A percentile compares a stretch with the other conserved stretches of the same genome.
phyloP scores from a whole-genome alignment of 768 basidiomycete species.

The Boletus rex-veris region DNA sequence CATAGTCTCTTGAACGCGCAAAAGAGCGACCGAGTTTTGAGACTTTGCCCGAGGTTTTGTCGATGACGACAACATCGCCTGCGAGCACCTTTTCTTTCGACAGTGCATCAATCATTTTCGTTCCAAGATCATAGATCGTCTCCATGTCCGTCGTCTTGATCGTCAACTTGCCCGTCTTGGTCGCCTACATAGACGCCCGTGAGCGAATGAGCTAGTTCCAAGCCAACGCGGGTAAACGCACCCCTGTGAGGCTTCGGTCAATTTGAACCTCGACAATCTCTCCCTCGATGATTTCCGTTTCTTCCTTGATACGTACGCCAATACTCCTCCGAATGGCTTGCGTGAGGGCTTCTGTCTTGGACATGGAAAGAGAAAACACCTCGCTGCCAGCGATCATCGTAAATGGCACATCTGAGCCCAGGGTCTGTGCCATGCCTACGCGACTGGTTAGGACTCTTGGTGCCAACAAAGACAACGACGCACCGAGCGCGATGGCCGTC shows the following conservation, averaged over 20 bases:
- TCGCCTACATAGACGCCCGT: conserved; percentile 55
- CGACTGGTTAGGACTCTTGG: not conserved
- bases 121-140: conserved; percentile 96
- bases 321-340: conserved; percentile 96
- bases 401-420: conserved; percentile 94
- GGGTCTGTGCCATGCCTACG: conserved; percentile 93
- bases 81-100: conserved; percentile 95
- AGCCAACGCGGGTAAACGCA: conserved; percentile 34
- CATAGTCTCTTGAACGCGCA: conserved; percentile 96
- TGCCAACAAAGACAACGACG: conserved; percentile 2
- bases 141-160: conserved; percentile 99
- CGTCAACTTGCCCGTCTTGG: conserved; percentile 95
- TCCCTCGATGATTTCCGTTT: conserved; percentile 95
- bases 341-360: conserved; percentile 96
- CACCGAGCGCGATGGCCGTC: conserved; percentile 97
- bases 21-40: conserved; percentile 95
- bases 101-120: conserved; percentile 98
- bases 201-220: not conserved
- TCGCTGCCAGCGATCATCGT: conserved; percentile 98
- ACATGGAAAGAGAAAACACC: conserved; percentile 97
- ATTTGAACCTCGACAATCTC: conserved; percentile 99
- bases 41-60: conserved; percentile 96
- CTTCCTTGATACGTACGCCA: conserved; percentile 96
- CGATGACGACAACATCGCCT: conserved; percentile 94
- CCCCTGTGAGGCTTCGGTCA: conserved; percentile 93